Evolutionary conservation across 1,284 basidiomycete genomes (phyloP).

Genomic region (Austroboletus niveus): DNA sequence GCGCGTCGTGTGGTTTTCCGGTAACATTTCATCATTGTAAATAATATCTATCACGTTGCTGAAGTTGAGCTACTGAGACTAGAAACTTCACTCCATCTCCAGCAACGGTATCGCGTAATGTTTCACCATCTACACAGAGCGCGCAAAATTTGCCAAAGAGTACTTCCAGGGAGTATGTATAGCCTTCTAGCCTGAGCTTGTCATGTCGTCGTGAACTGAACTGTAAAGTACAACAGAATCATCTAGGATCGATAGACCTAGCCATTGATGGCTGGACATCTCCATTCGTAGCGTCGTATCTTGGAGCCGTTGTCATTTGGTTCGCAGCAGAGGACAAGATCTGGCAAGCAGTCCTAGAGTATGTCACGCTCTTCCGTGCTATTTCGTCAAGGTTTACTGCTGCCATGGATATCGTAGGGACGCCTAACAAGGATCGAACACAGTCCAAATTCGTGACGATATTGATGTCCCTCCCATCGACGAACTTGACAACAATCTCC

Average conservation of each 20-base stretch:
- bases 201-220: background rate
- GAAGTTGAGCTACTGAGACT: background rate
- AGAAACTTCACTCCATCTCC: background rate
- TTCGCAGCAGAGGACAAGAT: too few species aligned
- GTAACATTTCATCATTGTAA: background rate
- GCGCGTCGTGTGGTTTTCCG: background rate
- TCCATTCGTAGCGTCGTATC: too few species aligned
- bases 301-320: too few species aligned
- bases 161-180: background rate
- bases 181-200: background rate
- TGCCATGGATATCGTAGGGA: constrained; percentile 53
- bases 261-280: too few species aligned
- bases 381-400: constrained; percentile 35
- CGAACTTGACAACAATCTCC: too few species aligned
- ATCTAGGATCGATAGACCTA: too few species aligned
- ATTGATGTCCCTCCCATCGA: constrained; percentile 15
- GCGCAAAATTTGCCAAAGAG: background rate
- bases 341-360: too few species aligned
- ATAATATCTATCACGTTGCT: background rate
- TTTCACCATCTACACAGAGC: background rate
- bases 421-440: constrained; percentile 43
- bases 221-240: too few species aligned
- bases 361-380: constrained; percentile 27
- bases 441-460: constrained; percentile 48
- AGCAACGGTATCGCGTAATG: background rate